phyloP scores from a whole-genome alignment of 1,284 basidiomycete genomes.

The Pseudozyma flocculosa region DNA sequence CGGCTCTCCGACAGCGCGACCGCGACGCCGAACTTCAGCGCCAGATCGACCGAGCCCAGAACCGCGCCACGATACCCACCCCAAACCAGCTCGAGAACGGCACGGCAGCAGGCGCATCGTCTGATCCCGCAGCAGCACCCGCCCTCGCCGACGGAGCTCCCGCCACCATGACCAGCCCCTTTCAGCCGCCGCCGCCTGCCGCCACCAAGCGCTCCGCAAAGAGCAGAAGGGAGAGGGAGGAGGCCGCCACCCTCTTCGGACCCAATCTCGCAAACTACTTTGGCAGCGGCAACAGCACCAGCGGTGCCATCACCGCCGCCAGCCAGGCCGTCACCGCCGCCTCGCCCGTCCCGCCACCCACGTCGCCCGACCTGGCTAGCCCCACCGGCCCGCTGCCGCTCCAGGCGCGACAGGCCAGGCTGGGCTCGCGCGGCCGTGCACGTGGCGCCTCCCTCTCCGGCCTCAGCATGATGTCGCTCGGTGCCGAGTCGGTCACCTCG shows the following conservation, averaged over 20 bases:
- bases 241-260: slow-evolving; percentile 46
- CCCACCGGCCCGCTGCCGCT: neutral
- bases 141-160: neutral
- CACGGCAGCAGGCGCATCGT: neutral
- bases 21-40: slow-evolving; percentile 25
- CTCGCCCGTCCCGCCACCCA: neutral
- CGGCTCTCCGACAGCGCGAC: slow-evolving; percentile 32
- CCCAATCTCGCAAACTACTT: slow-evolving; percentile 51
- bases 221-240: slow-evolving; percentile 40
- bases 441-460: slow-evolving; percentile 47
- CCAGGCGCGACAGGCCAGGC: slow-evolving; percentile 17
- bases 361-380: slow-evolving; percentile 1
- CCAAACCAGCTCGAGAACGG: neutral
- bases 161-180: slow-evolving; percentile 1
- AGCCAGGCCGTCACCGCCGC: slow-evolving; percentile 10
- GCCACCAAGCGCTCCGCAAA: slow-evolving; percentile 17
- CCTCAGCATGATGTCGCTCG: slow-evolving; percentile 39
- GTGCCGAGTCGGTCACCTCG: slow-evolving; percentile 33
- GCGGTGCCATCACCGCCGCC: slow-evolving; percentile 31
- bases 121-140: slow-evolving; percentile 1
- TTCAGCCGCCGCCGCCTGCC: slow-evolving; percentile 3
- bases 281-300: slow-evolving; percentile 37
- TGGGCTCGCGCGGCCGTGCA: slow-evolving; percentile 44
- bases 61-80: neutral
- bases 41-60: slow-evolving; percentile 12